These are phyloP conservation scores for Herpotrichia juniperi DNA, from an alignment of 2,329 filamentous ascomycete species.

Conservation along the genomic window DNA sequence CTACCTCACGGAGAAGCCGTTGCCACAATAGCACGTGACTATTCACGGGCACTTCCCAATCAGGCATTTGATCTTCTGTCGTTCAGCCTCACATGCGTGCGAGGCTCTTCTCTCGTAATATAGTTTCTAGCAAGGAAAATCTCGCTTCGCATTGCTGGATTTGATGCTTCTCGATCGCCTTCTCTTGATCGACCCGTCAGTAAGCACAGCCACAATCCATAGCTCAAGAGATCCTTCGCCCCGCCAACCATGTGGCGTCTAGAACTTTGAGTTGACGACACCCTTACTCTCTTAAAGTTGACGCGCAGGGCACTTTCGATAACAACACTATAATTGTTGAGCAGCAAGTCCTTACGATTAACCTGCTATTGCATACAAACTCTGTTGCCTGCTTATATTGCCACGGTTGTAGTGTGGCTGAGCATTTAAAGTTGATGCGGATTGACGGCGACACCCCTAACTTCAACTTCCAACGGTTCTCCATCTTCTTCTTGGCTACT, in stretches of 20 bases:
- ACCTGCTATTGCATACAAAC: no score
- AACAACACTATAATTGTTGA: no score
- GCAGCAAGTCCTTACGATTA: no score
- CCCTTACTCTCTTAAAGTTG: no score
- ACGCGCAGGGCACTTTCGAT: no score
- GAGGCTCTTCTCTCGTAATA: not conserved
- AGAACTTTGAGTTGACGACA: constrained; percentile 3
- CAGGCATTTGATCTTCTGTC: not conserved
- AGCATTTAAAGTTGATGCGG: no score
- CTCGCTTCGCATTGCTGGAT: not conserved
- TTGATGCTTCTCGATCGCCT: not conserved
- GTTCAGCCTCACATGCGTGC: not conserved
- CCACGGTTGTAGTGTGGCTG: no score
- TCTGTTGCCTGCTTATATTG: no score
- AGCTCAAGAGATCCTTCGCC: not conserved
- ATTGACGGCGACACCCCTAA: no score
- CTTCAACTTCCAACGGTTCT: not conserved
- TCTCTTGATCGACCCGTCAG: not conserved
- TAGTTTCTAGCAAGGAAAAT: not conserved
- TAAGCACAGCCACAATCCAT: constrained; percentile 7
- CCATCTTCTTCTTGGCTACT: not conserved
- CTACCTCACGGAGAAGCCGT: constrained; percentile 13
- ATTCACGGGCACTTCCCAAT: not conserved
- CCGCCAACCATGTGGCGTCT: constrained; percentile 3
- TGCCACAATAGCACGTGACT: constrained; percentile 12